Evolutionary conservation across 75 land plant species (phyloP), one percentile per base, ranked within the genome.

Genomic region (Gnetum montanum): DNA sequence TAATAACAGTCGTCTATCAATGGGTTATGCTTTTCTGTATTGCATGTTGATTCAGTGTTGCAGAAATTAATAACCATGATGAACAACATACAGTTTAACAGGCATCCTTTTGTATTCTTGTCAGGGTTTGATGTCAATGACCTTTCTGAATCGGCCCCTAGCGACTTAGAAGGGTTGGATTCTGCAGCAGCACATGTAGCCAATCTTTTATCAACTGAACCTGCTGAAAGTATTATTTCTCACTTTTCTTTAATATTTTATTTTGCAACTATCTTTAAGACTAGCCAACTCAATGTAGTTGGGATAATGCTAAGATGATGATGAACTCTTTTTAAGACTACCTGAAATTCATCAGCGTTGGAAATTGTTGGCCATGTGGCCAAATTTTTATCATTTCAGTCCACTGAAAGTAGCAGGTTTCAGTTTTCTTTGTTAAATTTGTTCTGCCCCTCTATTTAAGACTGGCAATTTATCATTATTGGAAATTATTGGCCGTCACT

Each of bases 151-250:
- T 74, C 80, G 24, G 63, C 72, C 47, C 71, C 84, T 37, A 80
- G 64, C 69, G 97, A 91, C 63, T 47, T 69, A 52, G 88, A 80
- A 59, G 97, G 89, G 30, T 62, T 91, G 62, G 97, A 91, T 69
- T 72, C 85, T 52, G 83, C 97, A 41, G 97, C 97, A 27, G 94
- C 93, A 38, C 83, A 79, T 61, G 74, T 91, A 70, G 93, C 85
- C 43, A 88, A 79, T 49, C 70, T 91, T 34, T 55, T 91, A 64
- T 84, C 93, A 36, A 63, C 84, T 4, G 97, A 91, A 47, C 88
- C 88, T 33, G 50, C 88, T 50, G 82, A 76, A 64, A 70, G 97
- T 91, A 68, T 8, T 62, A 57, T 18, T 47, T 48, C 27, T 16
- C 25, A 57, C 8, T 28, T 23, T n/a, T n/a, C n/a, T n/a, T n/a